Percentiles rank a stretch among this genome's conserved stretches.
Conservation (phyloP, 2,329 filamentous ascomycete genomes). For the Calonectria crousiana region DNA sequence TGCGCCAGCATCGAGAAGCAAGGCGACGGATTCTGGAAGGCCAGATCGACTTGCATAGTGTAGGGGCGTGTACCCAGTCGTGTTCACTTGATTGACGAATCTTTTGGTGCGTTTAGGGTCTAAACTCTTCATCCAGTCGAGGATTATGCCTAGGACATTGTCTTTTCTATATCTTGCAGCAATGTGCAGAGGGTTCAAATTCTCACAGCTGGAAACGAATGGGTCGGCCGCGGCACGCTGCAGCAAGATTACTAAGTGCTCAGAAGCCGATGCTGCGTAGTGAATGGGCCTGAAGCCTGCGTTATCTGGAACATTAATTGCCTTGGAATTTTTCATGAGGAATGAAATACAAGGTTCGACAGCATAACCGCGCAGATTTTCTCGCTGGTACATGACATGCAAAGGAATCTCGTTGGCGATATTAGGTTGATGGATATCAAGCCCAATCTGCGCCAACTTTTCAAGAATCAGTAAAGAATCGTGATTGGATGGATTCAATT, state of each 20-base stretch:
- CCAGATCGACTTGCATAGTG: conserved; percentile 36
- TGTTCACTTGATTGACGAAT: conserved; percentile 28
- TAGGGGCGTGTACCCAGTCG: conserved; percentile 28
- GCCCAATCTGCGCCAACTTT: conserved; percentile 11
- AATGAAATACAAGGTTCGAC: neutral
- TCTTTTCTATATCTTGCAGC: conserved; percentile 30
- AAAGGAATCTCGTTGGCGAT: conserved; percentile 29
- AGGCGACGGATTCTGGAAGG: conserved; percentile 23
- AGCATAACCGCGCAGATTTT: neutral
- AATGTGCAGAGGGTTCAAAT: conserved; percentile 34
- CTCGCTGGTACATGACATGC: conserved; percentile 26
- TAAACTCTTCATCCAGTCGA: conserved; percentile 26
- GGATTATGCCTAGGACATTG: conserved; percentile 27
- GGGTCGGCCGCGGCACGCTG: conserved; percentile 29
- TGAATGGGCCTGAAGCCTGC: conserved; percentile 32
- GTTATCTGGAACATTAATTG: conserved; percentile 16
- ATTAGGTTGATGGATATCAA: conserved; percentile 24
- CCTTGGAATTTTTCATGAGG: conserved; percentile 8
- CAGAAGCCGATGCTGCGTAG: conserved; percentile 29
- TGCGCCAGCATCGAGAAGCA: conserved; percentile 31
- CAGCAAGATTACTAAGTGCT: conserved; percentile 21
- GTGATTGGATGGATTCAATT: neutral
- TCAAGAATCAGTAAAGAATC: neutral
- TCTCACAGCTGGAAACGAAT: conserved; percentile 27
- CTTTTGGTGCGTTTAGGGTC: neutral